Evolutionary conservation across 1,139 yeast genomes (phyloP), one percentile per base, ranked within the genome.

Genomic region (Protomyces inundatus): DNA sequence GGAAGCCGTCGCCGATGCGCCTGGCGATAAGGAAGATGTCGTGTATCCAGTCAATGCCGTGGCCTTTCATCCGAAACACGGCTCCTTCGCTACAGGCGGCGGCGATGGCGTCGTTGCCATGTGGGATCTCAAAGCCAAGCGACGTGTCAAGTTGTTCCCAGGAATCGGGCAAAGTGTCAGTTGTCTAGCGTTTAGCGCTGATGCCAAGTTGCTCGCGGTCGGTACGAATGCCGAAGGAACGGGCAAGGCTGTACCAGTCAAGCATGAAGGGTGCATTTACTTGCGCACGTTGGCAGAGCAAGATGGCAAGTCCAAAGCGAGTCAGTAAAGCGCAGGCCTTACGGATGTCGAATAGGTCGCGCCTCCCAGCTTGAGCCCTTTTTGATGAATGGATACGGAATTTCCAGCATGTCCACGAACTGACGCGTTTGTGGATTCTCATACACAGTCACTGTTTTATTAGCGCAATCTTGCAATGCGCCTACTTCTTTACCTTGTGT

Each of bases 21-120:
- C 12, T n/a, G 30, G n/a, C 33, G 48, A 23, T 16, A 82, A 81
- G 37, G 78, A 79, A 4, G 91, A 86, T 68, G 75, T 84, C 58
- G 95, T 88, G 1, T 85, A 83, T 54, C 95, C 96, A 0, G 90
- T 91, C 7, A 88, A 89, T 69, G 79, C 88, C 0, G 72, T 90
- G 6, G 79, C 79, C 12, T 86, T 87, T 71, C 82, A 82, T 68
- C 80, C 80, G 1, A 69, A 68, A 46, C 75, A 76, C 64, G 76
- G 77, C 16, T 79, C 84, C 0, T 77, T 89, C 39, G 85, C 84
- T 72, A 87, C 96, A 0, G 89, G 86, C 0, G 96, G 96, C 0
- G 84, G 91, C 0, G 97, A 90, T 73, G 85, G 90, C 0, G 77
- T 81, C 52, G 82, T 90, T 0, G 86, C 90, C 68, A 74, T 86